Conservation (phyloP, 2,329 filamentous ascomycete genomes). For the Claviceps sp. region DNA sequence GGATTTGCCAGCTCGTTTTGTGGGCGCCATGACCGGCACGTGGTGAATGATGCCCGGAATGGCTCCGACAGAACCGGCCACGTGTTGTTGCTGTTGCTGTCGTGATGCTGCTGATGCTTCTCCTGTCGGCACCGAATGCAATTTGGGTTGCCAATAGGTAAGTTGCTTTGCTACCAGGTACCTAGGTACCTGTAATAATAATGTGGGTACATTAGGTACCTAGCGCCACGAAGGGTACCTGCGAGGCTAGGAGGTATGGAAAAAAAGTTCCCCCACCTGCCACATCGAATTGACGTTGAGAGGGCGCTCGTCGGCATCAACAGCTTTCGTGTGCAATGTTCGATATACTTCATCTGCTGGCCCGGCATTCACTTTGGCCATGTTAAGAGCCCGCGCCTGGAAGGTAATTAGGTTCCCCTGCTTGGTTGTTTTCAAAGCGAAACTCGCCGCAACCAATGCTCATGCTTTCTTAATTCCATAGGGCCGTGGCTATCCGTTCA, state of each 20-base stretch:
- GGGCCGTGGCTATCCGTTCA: slow-evolving; percentile 25
- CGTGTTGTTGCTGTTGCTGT: neutral
- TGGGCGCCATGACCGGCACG: slow-evolving; percentile 17
- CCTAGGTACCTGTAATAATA: no score
- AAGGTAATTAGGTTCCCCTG: slow-evolving; percentile 17
- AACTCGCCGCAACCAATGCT: neutral
- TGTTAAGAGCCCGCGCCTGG: slow-evolving; percentile 30
- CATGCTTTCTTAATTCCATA: slow-evolving; percentile 7
- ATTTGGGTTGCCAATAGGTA: no score
- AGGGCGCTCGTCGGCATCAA: neutral
- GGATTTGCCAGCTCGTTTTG: slow-evolving; percentile 21
- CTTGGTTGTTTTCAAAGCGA: neutral
- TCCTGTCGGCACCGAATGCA: no score
- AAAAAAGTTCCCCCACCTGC: neutral
- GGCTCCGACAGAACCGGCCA: neutral
- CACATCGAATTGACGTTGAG: neutral
- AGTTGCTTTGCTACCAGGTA: no score
- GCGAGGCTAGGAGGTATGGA: no score
- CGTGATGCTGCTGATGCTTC: no score
- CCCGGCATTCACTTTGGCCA: slow-evolving; percentile 14
- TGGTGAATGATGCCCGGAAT: neutral
- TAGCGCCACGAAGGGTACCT: no score
- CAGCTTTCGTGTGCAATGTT: neutral
- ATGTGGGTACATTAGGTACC: no score
- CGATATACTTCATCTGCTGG: neutral